Evolutionary conservation across 805 yeast genomes (phyloP), one percentile per base, ranked within the genome.

Genomic region (Wickerhamiella lipophila): DNA sequence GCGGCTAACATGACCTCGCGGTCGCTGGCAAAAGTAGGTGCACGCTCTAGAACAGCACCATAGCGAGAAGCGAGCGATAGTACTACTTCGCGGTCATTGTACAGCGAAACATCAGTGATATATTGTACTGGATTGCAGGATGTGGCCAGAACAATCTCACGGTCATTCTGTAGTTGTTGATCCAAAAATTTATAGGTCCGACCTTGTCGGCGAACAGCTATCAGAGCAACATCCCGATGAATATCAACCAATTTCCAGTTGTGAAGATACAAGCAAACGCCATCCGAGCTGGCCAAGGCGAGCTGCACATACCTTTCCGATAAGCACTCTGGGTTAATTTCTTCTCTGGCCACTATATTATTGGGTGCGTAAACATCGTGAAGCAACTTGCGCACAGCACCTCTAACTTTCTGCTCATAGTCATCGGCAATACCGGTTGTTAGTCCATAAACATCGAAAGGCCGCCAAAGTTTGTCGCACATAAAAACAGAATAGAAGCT

Each of bases 1-100:
- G 42, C 42, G 6, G 42, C 42, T 11, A 38, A 21, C 27, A 38
- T 22, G 15, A 38, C 26, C n/a, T 38, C 42, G 12, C 42, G 25
- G 12, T 38, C 26, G 16, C 26, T 8, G 6, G 25, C 7, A 19
- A 19, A 38, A 3, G 15, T n/a, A 6, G 42, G 42, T 21, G 26
- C 25, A 16, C 25, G 25, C 26, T 9, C 42, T 6, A 38, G 15
- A 12, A 38, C 16, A 8, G 26, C 6, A 6, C 42, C 42, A 38
- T 8, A 19, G 22, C 42, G 42, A 11, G 26, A 22, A n/a, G 42
- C 42, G 19, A 32, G 38, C 3, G 25, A 6, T 7, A 38, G 7
- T 13, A 38, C 42, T 6, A 21, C 25, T 7, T 38, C 42, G 8
- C 42, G 42, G 26, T 38, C 42, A 4, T 18, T 22, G 19, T 38